Conservation (phyloP, 2,329 filamentous ascomycete genomes). For the Penicillium sp. region DNA sequence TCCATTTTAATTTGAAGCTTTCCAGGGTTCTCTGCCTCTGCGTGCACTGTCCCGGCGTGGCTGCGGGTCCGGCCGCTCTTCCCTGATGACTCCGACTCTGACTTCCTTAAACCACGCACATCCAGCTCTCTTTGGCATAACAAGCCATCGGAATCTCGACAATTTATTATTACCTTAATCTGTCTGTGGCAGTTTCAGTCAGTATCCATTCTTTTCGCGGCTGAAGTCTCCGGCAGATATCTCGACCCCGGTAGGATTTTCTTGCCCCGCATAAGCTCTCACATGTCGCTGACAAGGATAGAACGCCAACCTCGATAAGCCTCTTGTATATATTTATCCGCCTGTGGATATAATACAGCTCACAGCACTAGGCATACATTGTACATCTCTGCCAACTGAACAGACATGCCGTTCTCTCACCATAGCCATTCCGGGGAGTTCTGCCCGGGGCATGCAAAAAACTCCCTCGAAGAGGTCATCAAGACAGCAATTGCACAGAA, state of each 20-base stretch:
- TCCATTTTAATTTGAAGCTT: background rate
- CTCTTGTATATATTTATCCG: background rate
- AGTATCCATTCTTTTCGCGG: background rate
- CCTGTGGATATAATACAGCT: background rate
- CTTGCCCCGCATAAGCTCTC: background rate
- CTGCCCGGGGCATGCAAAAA: conserved; percentile 82
- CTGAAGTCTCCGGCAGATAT: background rate
- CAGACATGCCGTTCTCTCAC: conserved; percentile 86
- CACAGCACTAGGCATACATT: background rate
- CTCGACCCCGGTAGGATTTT: background rate
- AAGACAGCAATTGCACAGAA: conserved; percentile 71
- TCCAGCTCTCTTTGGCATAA: background rate
- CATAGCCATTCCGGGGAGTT: conserved; percentile 98
- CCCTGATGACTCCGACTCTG: background rate
- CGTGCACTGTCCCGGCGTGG: background rate
- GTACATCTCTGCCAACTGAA: conserved; percentile 8
- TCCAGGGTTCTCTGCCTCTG: background rate
- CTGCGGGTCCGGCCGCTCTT: conserved; percentile 8
- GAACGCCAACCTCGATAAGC: background rate
- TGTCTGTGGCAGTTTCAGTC: background rate
- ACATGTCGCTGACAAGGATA: background rate
- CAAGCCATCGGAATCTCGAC: background rate
- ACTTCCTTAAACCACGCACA: background rate
- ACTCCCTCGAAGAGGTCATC: conserved; percentile 79
- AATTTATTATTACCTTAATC: background rate